A percentile compares a stretch with the other conserved stretches of the same genome.
Conservation (phyloP, 1,284 basidiomycete species). For the Marasmius fiardii region DNA sequence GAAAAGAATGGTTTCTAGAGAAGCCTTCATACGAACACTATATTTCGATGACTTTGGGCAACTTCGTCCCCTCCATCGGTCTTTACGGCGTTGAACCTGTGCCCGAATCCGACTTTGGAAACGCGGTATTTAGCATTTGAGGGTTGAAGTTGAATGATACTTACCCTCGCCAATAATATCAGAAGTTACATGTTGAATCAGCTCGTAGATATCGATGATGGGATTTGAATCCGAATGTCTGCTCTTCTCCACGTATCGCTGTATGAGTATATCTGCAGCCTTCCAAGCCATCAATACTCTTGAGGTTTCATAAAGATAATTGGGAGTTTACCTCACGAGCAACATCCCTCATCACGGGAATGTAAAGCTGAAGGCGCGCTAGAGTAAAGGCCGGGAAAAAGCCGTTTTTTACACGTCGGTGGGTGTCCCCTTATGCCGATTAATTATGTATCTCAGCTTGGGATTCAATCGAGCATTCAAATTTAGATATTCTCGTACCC, state of each 20-base stretch:
- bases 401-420: not conserved
- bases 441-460: too few species aligned
- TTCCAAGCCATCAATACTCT: not conserved
- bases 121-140: too few species aligned
- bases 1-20: too few species aligned
- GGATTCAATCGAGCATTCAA: not conserved
- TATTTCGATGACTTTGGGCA: not conserved
- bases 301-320: not conserved
- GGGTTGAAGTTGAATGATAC: too few species aligned
- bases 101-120: not conserved
- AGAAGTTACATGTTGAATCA: not conserved
- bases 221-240: too few species aligned
- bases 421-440: not conserved
- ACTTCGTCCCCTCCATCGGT: not conserved
- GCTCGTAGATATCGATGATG: not conserved
- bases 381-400: not conserved
- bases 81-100: not conserved
- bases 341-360: not conserved
- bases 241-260: not conserved
- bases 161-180: not conserved
- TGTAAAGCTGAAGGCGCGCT: not conserved
- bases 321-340: not conserved
- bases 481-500: not conserved
- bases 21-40: not conserved
- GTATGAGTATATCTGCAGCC: not conserved